These are phyloP conservation scores for Conticribra weissflogii DNA, from an alignment of 108 stramenopile genomes.

Conservation along the genomic window DNA sequence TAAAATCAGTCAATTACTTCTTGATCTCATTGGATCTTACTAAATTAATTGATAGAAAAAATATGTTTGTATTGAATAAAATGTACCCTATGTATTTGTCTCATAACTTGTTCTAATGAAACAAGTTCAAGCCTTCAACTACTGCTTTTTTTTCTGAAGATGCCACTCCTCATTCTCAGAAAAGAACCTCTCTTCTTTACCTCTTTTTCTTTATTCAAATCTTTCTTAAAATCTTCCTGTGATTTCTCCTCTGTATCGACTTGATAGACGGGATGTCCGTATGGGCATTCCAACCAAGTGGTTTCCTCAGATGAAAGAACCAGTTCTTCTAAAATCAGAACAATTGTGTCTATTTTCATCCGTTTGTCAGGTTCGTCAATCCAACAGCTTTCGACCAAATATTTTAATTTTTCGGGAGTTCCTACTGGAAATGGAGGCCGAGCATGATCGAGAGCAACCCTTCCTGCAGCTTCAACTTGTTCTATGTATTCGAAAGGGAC, in stretches of 20 bases:
- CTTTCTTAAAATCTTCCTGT: background rate
- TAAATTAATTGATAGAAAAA: too few relatives aligned
- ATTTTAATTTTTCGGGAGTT: slow-evolving; percentile 41
- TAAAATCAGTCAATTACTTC: too few relatives aligned
- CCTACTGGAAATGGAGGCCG: slow-evolving; percentile 61
- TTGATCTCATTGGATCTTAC: too few relatives aligned
- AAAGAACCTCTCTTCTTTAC: slow-evolving; percentile 1
- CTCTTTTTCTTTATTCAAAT: background rate
- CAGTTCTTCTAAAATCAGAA: slow-evolving; percentile 33
- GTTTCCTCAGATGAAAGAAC: slow-evolving; percentile 38
- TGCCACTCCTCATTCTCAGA: background rate
- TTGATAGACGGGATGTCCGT: slow-evolving; percentile 69
- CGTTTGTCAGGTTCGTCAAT: slow-evolving; percentile 52
- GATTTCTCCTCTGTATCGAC: background rate
- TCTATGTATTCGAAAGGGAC: slow-evolving; percentile 58
- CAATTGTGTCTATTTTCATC: slow-evolving; percentile 46
- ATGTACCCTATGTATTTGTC: too few relatives aligned
- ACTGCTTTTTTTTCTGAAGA: background rate
- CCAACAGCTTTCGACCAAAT: slow-evolving; percentile 66
- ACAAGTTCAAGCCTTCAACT: too few relatives aligned
- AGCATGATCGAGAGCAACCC: slow-evolving; percentile 56
- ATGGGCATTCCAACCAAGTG: slow-evolving; percentile 52
- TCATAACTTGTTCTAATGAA: too few relatives aligned
- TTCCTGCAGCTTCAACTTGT: slow-evolving; percentile 67
- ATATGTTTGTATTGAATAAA: too few relatives aligned